A percentile compares a stretch with the other conserved stretches of the same genome.
phyloP scores from a whole-genome alignment of 1,139 yeast genomes.

The Debaryomyces coudertii region DNA sequence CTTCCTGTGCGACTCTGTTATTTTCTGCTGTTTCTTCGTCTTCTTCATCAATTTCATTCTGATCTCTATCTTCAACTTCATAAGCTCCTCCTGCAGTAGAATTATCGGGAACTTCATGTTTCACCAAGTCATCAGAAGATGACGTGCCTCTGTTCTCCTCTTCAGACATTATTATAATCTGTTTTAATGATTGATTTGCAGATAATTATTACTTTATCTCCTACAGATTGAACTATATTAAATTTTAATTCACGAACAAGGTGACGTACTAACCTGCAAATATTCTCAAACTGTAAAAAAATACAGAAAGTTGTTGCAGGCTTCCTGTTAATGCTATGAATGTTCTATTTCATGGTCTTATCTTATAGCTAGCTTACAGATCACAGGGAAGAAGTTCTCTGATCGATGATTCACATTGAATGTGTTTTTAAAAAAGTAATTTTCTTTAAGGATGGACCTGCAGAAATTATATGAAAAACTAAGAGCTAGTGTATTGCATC shows the following conservation, averaged over 20 bases:
- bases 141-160: slow-evolving; percentile 11
- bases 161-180: slow-evolving; percentile 14
- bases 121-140: slow-evolving; percentile 10
- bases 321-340: neutral
- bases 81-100: slow-evolving; percentile 17
- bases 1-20: slow-evolving; percentile 10
- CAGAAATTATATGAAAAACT: no score
- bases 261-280: neutral
- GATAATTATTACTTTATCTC: neutral
- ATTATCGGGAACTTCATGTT: slow-evolving; percentile 24
- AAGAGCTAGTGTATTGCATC: no score
- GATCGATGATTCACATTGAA: neutral
- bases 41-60: slow-evolving; percentile 53
- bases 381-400: neutral
- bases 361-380: no score
- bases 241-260: neutral
- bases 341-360: neutral
- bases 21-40: slow-evolving; percentile 15
- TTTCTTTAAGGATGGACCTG: no score
- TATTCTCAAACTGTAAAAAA: neutral
- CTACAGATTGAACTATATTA: neutral
- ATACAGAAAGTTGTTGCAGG: slow-evolving; percentile 3
- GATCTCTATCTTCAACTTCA: slow-evolving; percentile 35
- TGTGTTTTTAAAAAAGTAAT: no score
- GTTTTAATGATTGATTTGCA: slow-evolving; percentile 11